phyloP scores from a whole-genome alignment of 371 early-diverging fungal genomes.

The Mucor indicus region DNA sequence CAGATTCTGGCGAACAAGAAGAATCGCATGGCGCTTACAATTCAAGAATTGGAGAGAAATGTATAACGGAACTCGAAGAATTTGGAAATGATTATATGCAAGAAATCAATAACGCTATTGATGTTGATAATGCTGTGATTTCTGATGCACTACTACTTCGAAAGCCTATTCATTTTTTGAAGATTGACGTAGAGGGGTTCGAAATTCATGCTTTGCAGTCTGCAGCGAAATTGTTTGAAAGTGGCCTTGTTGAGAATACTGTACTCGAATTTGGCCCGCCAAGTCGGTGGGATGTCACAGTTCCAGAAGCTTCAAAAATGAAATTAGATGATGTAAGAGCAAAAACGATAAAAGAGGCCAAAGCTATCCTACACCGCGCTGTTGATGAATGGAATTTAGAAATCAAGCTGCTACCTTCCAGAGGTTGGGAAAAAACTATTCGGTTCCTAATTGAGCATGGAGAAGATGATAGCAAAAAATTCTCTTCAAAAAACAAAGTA shows the following conservation, averaged over 20 bases:
- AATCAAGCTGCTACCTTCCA: constrained; percentile 38
- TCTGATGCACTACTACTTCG: constrained; percentile 23
- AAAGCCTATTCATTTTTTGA: constrained; percentile 46
- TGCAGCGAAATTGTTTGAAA: constrained; percentile 33
- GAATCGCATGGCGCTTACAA: background rate
- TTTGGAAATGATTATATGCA: constrained; percentile 28
- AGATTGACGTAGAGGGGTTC: constrained; percentile 51
- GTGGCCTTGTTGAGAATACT: constrained; percentile 35
- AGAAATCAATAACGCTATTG: constrained; percentile 8
- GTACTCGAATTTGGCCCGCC: constrained; percentile 49
- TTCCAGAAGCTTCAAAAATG: constrained; percentile 17
- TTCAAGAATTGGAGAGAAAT: constrained; percentile 6
- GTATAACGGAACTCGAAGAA: constrained; percentile 20
- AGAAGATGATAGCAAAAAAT: constrained; percentile 19
- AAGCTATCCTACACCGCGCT: constrained; percentile 19
- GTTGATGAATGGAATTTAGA: constrained; percentile 37
- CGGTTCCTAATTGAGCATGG: constrained; percentile 30
- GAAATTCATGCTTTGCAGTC: constrained; percentile 40
- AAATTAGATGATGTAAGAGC: constrained; percentile 14
- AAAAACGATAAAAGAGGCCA: constrained; percentile 22
- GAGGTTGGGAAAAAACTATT: constrained; percentile 38
- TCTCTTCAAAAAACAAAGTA: constrained; percentile 20
- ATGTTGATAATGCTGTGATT: background rate
- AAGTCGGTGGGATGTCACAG: constrained; percentile 40
- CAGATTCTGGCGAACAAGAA: too few species aligned